Percentiles rank a stretch among this genome's conserved stretches.
These are phyloP conservation scores for Suhomyces emberorum DNA, from an alignment of 805 yeast species.

Conservation along the genomic window DNA sequence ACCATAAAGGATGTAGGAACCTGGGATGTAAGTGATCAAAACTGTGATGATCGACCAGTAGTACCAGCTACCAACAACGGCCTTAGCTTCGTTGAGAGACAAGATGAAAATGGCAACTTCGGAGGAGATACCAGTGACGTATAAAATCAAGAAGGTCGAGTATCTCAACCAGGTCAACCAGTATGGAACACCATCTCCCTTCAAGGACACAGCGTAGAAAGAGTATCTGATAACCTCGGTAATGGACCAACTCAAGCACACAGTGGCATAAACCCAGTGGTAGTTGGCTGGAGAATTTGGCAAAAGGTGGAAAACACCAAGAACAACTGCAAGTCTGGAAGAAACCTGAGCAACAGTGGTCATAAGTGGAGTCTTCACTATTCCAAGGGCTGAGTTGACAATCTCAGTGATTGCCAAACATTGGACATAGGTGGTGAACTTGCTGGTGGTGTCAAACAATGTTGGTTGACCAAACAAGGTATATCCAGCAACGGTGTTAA, in stretches of 20 bases:
- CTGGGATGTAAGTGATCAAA: slow-evolving; percentile 75
- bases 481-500: slow-evolving; percentile 36
- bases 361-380: slow-evolving; percentile 78
- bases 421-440: slow-evolving; percentile 65
- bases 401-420: slow-evolving; percentile 78
- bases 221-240: slow-evolving; percentile 91
- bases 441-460: slow-evolving; percentile 57
- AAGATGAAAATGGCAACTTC: slow-evolving; percentile 69
- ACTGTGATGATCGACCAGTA: slow-evolving; percentile 53
- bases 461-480: slow-evolving; percentile 57
- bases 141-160: slow-evolving; percentile 74
- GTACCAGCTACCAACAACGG: slow-evolving; percentile 47
- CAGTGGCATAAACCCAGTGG: slow-evolving; percentile 60
- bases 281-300: slow-evolving; percentile 67
- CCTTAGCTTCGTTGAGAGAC: slow-evolving; percentile 68
- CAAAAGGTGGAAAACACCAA: slow-evolving; percentile 74
- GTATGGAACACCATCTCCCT: slow-evolving; percentile 51
- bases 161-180: slow-evolving; percentile 72
- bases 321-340: slow-evolving; percentile 76
- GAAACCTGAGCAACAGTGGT: slow-evolving; percentile 87
- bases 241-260: slow-evolving; percentile 83
- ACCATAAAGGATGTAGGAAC: slow-evolving; percentile 76
- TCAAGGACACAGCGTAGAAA: slow-evolving; percentile 72
- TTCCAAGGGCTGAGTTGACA: slow-evolving; percentile 70
- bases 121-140: slow-evolving; percentile 90